Conservation (phyloP, 2,329 filamentous ascomycete species). For the Alternaria solani region DNA sequence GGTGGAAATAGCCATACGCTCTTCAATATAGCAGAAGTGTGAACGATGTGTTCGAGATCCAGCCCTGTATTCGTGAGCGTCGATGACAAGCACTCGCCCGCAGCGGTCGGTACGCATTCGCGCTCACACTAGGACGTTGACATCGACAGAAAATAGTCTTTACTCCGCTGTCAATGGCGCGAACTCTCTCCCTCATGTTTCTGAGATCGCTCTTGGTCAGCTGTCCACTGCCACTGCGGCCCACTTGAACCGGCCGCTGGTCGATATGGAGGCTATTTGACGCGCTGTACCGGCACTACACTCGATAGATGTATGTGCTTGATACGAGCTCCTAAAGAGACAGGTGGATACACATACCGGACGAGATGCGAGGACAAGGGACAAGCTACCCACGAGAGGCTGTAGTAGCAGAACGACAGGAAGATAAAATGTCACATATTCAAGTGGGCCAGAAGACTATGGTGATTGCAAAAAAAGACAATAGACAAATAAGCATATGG, state of each 20-base stretch:
- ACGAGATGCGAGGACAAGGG: background rate
- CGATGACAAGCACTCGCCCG: no score
- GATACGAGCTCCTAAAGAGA: background rate
- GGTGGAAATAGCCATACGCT: no score
- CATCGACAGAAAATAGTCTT: background rate
- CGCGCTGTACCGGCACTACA: no score
- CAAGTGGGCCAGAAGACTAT: no score
- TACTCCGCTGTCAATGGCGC: accelerated
- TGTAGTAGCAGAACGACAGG: background rate
- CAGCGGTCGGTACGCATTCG: background rate
- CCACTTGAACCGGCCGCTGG: no score
- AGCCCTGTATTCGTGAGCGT: no score
- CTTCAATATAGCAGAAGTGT: background rate
- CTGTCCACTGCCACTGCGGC: no score
- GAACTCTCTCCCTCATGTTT: background rate
- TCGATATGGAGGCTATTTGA: no score
- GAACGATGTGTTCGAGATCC: background rate
- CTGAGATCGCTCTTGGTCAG: no score
- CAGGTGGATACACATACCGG: background rate
- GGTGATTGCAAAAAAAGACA: background rate
- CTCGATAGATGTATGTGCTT: no score
- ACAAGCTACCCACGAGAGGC: background rate
- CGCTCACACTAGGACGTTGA: background rate
- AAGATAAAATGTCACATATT: background rate
- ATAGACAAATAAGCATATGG: background rate